Evolutionary conservation across 2,329 filamentous ascomycete genomes (phyloP).

Genomic region (Diaporthe sp.): DNA sequence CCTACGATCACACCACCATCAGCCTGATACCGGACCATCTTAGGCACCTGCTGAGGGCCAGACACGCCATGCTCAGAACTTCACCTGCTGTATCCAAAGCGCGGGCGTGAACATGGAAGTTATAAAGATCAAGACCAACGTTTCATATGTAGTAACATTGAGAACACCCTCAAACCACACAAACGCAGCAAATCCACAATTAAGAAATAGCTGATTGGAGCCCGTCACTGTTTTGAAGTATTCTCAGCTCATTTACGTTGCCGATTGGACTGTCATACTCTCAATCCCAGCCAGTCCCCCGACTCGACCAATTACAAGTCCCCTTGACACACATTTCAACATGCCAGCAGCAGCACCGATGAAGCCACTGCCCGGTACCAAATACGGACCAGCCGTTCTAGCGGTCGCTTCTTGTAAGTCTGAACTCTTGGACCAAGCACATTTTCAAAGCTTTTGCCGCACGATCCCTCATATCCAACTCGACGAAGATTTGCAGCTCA

Average conservation of each 20-base stretch:
- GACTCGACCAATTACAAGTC: not conserved
- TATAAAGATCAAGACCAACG: conserved; percentile 28
- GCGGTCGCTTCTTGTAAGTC: conserved; percentile 24
- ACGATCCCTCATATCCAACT: not conserved
- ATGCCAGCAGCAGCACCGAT: conserved; percentile 18
- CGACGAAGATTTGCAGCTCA: not conserved
- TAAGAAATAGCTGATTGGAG: not conserved
- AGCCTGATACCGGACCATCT: conserved; percentile 27
- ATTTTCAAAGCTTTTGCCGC: not conserved
- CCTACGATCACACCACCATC: conserved; percentile 35
- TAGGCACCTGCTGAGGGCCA: conserved; percentile 2
- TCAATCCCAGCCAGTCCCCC: not conserved
- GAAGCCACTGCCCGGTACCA: conserved; percentile 34
- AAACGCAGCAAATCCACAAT: not conserved
- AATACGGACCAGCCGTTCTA: conserved; percentile 33
- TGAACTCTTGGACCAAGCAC: not conserved
- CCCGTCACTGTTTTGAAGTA: not conserved
- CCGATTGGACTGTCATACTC: not conserved
- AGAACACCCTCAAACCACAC: not conserved
- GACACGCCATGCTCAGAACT: conserved; percentile 28
- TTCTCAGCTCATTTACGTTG: not conserved
- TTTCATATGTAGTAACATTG: not conserved
- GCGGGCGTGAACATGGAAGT: not conserved
- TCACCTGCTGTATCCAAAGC: too few species aligned
- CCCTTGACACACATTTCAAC: not conserved